These are phyloP conservation scores for Paracorniculantispora psalliotae DNA, from an alignment of 2,329 filamentous ascomycete species.

Conservation along the genomic window DNA sequence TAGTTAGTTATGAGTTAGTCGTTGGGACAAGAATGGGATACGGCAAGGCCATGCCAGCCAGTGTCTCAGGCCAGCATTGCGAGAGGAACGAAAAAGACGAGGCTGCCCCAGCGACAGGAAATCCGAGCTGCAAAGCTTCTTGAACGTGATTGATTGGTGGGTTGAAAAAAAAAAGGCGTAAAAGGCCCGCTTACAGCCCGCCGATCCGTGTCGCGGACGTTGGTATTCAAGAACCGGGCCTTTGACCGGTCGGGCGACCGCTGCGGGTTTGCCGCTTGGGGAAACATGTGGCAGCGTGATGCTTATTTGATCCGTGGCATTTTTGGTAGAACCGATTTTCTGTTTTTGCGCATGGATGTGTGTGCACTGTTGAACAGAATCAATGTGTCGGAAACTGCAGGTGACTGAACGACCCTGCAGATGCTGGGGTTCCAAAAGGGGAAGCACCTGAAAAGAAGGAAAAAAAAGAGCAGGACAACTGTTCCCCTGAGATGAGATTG, in stretches of 20 bases:
- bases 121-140: neutral
- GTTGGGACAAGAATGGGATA: neutral
- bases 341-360: no score
- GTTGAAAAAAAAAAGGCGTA: neutral
- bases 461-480: neutral
- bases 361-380: no score
- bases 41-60: neutral
- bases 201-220: neutral
- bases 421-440: neutral
- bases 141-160: neutral
- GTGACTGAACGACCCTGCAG: neutral
- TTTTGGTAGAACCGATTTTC: neutral
- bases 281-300: no score
- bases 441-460: neutral
- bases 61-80: slow-evolving; percentile 5
- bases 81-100: neutral
- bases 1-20: no score
- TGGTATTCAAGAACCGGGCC: neutral
- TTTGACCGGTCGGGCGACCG: neutral
- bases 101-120: neutral
- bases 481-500: slow-evolving; percentile 9
- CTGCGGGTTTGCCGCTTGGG: no score
- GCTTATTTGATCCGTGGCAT: neutral
- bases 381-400: neutral
- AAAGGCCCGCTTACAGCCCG: neutral